Evolutionary conservation across 2,329 filamentous ascomycete genomes (phyloP).

Genomic region (Xylariaceae sp.): DNA sequence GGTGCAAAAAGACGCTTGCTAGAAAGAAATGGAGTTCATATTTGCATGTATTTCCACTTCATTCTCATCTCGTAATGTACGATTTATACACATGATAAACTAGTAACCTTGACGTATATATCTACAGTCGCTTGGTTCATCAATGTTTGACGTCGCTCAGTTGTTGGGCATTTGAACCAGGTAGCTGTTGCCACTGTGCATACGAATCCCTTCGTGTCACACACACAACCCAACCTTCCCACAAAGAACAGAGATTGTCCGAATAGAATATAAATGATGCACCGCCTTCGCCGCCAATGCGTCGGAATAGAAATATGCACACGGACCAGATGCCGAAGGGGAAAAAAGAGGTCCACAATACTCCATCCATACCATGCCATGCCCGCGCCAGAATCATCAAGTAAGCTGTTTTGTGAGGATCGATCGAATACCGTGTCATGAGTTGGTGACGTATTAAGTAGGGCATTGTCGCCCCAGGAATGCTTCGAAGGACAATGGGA

Average conservation of each 20-base stretch:
- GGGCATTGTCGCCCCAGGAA: slow-evolving; percentile 39
- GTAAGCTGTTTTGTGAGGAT: slow-evolving; percentile 8
- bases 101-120: slow-evolving; percentile 33
- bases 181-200: neutral
- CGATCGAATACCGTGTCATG: slow-evolving; percentile 6
- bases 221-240: slow-evolving; percentile 10
- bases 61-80: slow-evolving; percentile 23
- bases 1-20: neutral
- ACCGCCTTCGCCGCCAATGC: slow-evolving; percentile 33
- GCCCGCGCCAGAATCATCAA: slow-evolving; percentile 23
- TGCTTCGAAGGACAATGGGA: slow-evolving; percentile 28
- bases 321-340: slow-evolving; percentile 21
- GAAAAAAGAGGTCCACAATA: slow-evolving; percentile 29
- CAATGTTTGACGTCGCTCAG: slow-evolving; percentile 14
- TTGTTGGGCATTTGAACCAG: slow-evolving; percentile 4
- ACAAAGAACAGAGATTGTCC: neutral
- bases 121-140: slow-evolving; percentile 32
- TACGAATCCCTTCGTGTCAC: neutral
- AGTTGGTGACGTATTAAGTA: slow-evolving; percentile 18
- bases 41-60: slow-evolving; percentile 23
- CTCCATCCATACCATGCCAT: slow-evolving; percentile 31
- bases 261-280: slow-evolving; percentile 20
- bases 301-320: slow-evolving; percentile 22
- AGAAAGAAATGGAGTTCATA: neutral
- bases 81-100: slow-evolving; percentile 32